Base-by-base conservation (phyloP, 1,284 basidiomycete species). In the Sphaerobolus stellatus region DNA sequence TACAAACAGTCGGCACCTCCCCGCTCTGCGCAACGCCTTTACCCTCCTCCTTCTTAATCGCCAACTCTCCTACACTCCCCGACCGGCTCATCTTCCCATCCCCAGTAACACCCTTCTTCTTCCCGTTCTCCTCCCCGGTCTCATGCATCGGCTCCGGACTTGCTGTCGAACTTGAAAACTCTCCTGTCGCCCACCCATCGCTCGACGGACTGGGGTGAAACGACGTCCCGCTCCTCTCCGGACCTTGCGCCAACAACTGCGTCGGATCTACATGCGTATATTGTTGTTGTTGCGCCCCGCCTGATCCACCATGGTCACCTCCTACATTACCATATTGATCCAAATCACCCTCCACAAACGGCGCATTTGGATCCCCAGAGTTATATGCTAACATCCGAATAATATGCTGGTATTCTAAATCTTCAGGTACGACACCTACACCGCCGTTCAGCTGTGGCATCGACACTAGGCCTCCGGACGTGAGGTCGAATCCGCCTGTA, bases 261-360 rank as follows among this genome's bases (percentile, higher is more conserved):
- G 84, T 86, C 2, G 93, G 92, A 73, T 95, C 90, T 58, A 95
- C 88, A 68, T 92, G 88, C 29, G 91, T 93, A 72, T 84, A 92
- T 4, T 83, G n/a, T n/a, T n/a, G n/a, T n/a, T n/a, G n/a, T n/a
- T n/a, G n/a, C n/a, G n/a, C n/a, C n/a, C n/a, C n/a, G n/a, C n/a
- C n/a, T n/a, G n/a, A n/a, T n/a, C n/a, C n/a, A 7, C 40, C 40
- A 18, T 18, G 7, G 27, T n/a, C 29, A 5, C n/a, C 29, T 24
- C 30, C 24, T 2, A 24, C 46, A 33, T 46, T 29, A 4, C 44
- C 24, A 9, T 30, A 27, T 18, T 14, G 7, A 27, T 31, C 46
- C 5, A 18, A 18, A n/a, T 48, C 29, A 16, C 29, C 24, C 29
- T 33, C 46, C 20, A n/a, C 33, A n/a, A n/a, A n/a, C n/a, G n/a